Conservation (phyloP, 2,329 filamentous ascomycete species). For the Pseudocercospora vitis region DNA sequence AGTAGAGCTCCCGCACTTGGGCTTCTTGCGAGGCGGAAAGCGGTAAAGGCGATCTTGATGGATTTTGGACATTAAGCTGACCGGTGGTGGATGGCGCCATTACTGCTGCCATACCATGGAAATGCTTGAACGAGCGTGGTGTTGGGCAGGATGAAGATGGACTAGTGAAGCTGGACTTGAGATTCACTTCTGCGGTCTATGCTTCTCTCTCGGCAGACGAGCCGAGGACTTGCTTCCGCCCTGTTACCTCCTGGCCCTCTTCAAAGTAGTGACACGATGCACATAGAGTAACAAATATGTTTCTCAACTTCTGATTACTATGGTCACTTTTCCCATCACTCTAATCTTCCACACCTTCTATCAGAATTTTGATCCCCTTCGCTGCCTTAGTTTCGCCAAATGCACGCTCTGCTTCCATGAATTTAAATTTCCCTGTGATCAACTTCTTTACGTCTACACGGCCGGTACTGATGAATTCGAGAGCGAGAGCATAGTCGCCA, state of each 20-base stretch:
- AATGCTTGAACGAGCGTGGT: background rate
- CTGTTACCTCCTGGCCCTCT: background rate
- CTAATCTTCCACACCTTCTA: slow-evolving; percentile 36
- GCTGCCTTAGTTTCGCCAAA: slow-evolving; percentile 85
- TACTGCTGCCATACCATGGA: slow-evolving; percentile 23
- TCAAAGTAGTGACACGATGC: too few species aligned
- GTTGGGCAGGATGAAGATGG: background rate
- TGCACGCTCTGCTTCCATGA: slow-evolving; percentile 78
- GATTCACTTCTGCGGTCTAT: slow-evolving; percentile 1
- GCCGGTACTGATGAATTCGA: slow-evolving; percentile 72
- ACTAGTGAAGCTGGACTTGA: background rate
- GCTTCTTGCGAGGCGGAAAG: slow-evolving; percentile 78
- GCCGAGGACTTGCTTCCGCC: slow-evolving; percentile 1
- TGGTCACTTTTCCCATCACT: background rate
- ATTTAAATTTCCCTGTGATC: slow-evolving; percentile 74
- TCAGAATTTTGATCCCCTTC: slow-evolving; percentile 69
- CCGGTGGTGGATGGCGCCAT: slow-evolving; percentile 21
- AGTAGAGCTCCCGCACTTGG: slow-evolving; percentile 77
- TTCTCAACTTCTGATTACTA: too few species aligned
- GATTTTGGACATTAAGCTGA: slow-evolving; percentile 23
- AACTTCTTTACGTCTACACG: slow-evolving; percentile 75
- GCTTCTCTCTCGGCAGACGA: background rate
- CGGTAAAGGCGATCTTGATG: slow-evolving; percentile 72
- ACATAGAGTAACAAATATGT: too few species aligned
- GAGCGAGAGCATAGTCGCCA: slow-evolving; percentile 82